Base-by-base conservation (phyloP, 2,329 filamentous ascomycete species). In the Hirsutella rhossiliensis region DNA sequence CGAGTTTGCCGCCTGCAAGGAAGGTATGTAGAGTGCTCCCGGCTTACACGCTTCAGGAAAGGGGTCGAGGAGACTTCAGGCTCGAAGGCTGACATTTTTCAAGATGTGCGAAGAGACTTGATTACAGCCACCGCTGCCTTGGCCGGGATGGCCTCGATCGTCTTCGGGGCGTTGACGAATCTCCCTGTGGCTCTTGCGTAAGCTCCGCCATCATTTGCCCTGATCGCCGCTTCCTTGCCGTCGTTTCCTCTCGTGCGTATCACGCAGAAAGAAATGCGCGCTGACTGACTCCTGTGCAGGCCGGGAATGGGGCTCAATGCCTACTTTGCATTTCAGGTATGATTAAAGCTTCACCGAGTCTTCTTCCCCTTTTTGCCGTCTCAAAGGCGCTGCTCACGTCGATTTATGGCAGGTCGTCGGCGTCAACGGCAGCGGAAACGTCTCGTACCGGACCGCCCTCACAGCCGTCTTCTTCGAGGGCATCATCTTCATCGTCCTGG, bases 111-210 rank as follows among this genome's bases (percentile, higher is more conserved):
- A 51, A 76, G 82, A 29, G 87, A 94, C 59, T 67, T 92, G 17
- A 80, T 92, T 45, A 94, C 87, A 1, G 84, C 84, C 4, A 94
- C 87, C 1, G 83, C 86, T n/a, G 84, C 84, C 11, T 76, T 92
- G 42, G 71, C 84, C 6, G 86, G 85, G 7, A 68, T 92, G 46
- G 75, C 83, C 1, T 84, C 81, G 20, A 80, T 94, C 53, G 69
- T 75, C 47, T 90, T 94, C 66, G 87, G 87, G 4, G 72, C 90
- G 18, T 71, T 89, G 43, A 87, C 87, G 27, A 94, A 94, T 52
- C 73, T 92, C 43, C 86, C 87, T 0, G 63, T 66, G 40, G 63
- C 63, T 5, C 56, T 66, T 38, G 63, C 60, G 63, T 62, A 51
- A 51, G 54, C 19, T 27, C 42, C 18, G 20, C 28, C 13, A n/a